phyloP scores from a whole-genome alignment of 805 yeast species.

The Ogataea ganodermae region DNA sequence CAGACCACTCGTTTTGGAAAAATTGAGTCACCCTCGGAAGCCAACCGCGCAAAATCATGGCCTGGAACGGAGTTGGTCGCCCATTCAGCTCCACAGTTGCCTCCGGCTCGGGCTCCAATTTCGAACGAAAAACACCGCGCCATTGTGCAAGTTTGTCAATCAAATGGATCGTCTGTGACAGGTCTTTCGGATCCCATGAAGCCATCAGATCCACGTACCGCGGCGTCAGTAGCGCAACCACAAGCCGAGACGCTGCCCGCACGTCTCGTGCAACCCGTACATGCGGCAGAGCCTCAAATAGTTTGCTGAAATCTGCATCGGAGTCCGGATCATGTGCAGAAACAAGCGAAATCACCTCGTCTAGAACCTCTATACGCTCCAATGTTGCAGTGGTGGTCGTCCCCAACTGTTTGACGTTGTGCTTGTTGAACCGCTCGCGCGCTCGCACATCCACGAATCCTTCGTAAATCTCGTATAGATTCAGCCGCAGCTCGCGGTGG shows the following conservation, averaged over 20 bases:
- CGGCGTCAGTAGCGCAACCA: conserved; percentile 27
- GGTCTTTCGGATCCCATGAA: conserved; percentile 41
- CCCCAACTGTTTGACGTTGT: conserved; percentile 18
- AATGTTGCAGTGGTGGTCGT: conserved; percentile 5
- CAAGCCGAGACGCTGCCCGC: conserved; percentile 14
- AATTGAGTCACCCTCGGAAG: conserved; percentile 33
- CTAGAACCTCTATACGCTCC: conserved; percentile 9
- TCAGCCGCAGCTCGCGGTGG: conserved; percentile 22
- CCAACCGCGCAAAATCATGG: conserved; percentile 40
- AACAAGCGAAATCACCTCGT: background rate
- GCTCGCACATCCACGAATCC: conserved; percentile 10
- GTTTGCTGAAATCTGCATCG: conserved; percentile 1
- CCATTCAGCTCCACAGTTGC: conserved; percentile 1
- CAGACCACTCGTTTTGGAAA: conserved; percentile 40
- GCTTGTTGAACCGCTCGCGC: conserved; percentile 16
- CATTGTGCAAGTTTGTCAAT: conserved; percentile 34
- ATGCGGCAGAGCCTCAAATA: conserved; percentile 4
- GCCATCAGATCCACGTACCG: conserved; percentile 22
- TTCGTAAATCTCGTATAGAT: conserved; percentile 19
- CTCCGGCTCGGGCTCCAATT: conserved; percentile 3
- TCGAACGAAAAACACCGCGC: conserved; percentile 21
- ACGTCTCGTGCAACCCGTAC: conserved; percentile 12
- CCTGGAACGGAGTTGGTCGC: conserved; percentile 33
- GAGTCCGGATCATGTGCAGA: conserved; percentile 1
- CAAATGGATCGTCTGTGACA: conserved; percentile 32